phyloP scores from a whole-genome alignment of 371 early-diverging fungal genomes.

The Mortierella sp. region DNA sequence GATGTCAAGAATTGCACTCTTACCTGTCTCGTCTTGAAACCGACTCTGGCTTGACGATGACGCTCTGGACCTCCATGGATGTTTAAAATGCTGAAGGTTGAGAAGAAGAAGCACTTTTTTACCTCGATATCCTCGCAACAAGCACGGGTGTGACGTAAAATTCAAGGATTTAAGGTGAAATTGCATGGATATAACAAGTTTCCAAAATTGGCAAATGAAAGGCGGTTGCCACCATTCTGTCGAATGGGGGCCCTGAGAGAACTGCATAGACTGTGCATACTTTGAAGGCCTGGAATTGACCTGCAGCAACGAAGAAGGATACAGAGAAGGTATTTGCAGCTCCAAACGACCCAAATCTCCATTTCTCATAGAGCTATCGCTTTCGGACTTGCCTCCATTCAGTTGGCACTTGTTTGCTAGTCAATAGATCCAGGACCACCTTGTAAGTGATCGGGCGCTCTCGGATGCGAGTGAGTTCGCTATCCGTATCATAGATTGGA shows the following conservation, averaged over 20 bases:
- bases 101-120: neutral
- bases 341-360: neutral
- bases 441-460: neutral
- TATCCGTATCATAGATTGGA: neutral
- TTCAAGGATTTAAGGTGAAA: neutral
- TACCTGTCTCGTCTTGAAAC: constrained; percentile 22
- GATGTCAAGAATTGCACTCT: neutral
- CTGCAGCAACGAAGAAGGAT: neutral
- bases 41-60: constrained; percentile 15
- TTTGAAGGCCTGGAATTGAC: neutral
- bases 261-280: too few species aligned
- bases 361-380: neutral
- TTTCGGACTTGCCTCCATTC: neutral
- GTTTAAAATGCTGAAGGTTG: neutral
- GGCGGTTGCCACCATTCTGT: neutral
- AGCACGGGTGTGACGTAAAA: neutral
- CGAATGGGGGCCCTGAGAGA: neutral
- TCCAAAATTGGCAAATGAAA: constrained; percentile 2
- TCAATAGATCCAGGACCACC: neutral
- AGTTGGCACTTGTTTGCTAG: neutral
- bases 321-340: neutral
- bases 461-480: neutral
- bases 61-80: constrained; percentile 41
- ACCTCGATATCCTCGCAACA: neutral
- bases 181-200: neutral